A percentile compares a stretch with the other conserved stretches of the same genome.
phyloP scores from a whole-genome alignment of 306 rosid species.

The Prunus armeniaca region DNA sequence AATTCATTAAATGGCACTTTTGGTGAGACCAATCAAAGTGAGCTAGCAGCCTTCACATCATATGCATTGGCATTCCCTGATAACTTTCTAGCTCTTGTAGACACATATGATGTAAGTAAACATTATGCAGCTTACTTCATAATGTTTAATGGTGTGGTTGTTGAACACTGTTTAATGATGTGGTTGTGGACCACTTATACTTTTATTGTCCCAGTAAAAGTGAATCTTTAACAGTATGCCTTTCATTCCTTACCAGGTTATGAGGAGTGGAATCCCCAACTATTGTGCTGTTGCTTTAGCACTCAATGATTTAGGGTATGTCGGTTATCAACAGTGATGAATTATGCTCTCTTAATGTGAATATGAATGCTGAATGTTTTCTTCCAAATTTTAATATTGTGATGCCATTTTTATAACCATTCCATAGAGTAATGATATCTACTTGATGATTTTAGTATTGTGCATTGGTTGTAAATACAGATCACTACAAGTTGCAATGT shows the following conservation, averaged over 20 bases:
- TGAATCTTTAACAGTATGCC: neutral
- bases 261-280: slow-evolving; percentile 92
- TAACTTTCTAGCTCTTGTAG: slow-evolving; percentile 92
- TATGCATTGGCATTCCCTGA: slow-evolving; percentile 95
- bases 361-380: neutral
- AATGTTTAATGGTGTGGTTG: slow-evolving; percentile 8
- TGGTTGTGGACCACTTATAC: slow-evolving; percentile 21
- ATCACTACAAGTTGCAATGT: neutral
- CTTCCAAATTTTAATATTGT: neutral
- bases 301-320: slow-evolving; percentile 85
- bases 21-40: slow-evolving; percentile 96
- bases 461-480: neutral
- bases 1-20: slow-evolving; percentile 50
- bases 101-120: slow-evolving; percentile 87
- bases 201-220: neutral
- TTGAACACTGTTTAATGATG: slow-evolving; percentile 10
- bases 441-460: neutral
- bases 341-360: slow-evolving; percentile 1
- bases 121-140: neutral
- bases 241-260: slow-evolving; percentile 53
- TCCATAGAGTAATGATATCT: neutral
- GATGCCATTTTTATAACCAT: neutral
- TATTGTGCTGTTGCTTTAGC: slow-evolving; percentile 94
- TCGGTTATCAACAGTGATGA: neutral
- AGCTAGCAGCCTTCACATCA: slow-evolving; percentile 91